phyloP scores from a whole-genome alignment of 73 alveolate genomes.

The Symbiodinium natans region DNA sequence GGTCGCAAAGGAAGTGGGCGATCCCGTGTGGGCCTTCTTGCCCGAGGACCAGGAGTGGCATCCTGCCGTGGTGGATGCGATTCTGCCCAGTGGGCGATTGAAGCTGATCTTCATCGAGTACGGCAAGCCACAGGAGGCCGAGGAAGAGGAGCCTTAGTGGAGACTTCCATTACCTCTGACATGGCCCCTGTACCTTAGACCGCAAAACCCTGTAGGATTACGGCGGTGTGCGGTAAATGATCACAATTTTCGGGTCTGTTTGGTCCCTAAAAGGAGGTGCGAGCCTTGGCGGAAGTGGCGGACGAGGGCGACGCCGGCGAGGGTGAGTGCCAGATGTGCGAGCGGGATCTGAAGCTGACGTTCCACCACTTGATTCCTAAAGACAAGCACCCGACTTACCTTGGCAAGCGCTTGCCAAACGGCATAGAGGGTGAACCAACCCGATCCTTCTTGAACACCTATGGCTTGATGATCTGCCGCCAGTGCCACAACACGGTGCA shows the following conservation, averaged over 20 bases:
- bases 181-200: too few species aligned
- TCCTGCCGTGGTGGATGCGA: constrained; percentile 67
- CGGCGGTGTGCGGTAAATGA: too few species aligned
- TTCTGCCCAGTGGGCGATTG: constrained; percentile 24
- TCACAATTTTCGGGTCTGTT: too few species aligned
- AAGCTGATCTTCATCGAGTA: constrained; percentile 88
- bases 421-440: constrained; percentile 64
- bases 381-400: constrained; percentile 84
- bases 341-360: constrained; percentile 75
- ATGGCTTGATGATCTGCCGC: constrained; percentile 81
- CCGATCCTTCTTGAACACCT: constrained; percentile 45
- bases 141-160: too few species aligned
- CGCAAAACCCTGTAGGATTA: too few species aligned
- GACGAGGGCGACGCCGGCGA: constrained; percentile 85
- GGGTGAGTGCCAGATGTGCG: constrained; percentile 85
- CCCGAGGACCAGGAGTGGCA: constrained; percentile 93
- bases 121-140: constrained; percentile 61
- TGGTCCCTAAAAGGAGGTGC: too few species aligned
- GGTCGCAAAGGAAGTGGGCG: background rate
- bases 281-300: constrained; percentile 74
- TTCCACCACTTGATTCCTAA: constrained; percentile 79
- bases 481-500: constrained; percentile 94
- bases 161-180: too few species aligned
- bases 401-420: constrained; percentile 86
- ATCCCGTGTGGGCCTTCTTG: constrained; percentile 39